Evolutionary conservation across 2,329 filamentous ascomycete species (phyloP), one percentile per base, ranked within the genome.

Genomic region (Penicillium polonicum): DNA sequence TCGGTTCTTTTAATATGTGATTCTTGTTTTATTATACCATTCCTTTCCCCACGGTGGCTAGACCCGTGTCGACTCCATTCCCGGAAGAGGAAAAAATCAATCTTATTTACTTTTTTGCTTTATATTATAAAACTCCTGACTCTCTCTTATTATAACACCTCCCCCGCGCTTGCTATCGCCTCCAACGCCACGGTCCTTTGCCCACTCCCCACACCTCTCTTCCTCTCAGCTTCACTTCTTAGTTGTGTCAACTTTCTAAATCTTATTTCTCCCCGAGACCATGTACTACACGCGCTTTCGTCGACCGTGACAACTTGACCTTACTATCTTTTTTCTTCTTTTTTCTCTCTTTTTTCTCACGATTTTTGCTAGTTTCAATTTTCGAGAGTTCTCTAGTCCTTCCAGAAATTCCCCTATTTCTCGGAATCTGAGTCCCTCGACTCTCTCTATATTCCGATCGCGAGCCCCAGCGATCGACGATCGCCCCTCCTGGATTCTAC

Each of bases 401-500:
- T 38, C 42, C 36, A 19, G 42, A 39, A 25, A 42, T 50, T 48
- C 41, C n/a, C 38, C 41, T 33, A 36, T 45, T 61, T 48, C 44
- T 49, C 43, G 41, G 39, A 31, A 31, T 27, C 33, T 53, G 50
- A 59, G 57, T 53, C 29, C 58, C 31, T 48, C 56, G 52, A 59
- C 52, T 59, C 55, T 52, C 21, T 64, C 39, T 19, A 35, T 52
- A 48, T 51, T 43, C 53, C 58, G 69, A 68, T 71, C 70, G 70
- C 70, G 59, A 62, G 55, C 55, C 51, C 59, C 66, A 45, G 71
- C 71, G 70, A 72, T 71, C 71, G 57, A 57, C 58, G 60, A 59
- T 73, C 73, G 76, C 79, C 78, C 77, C 79, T 72, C 70, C 75
- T 82, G 79, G 79, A 81, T 80, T 74, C 75, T 70, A 73, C 73